These are phyloP conservation scores for Sclerotinia glacialis DNA, from an alignment of 2,329 filamentous ascomycete species.

Conservation along the genomic window DNA sequence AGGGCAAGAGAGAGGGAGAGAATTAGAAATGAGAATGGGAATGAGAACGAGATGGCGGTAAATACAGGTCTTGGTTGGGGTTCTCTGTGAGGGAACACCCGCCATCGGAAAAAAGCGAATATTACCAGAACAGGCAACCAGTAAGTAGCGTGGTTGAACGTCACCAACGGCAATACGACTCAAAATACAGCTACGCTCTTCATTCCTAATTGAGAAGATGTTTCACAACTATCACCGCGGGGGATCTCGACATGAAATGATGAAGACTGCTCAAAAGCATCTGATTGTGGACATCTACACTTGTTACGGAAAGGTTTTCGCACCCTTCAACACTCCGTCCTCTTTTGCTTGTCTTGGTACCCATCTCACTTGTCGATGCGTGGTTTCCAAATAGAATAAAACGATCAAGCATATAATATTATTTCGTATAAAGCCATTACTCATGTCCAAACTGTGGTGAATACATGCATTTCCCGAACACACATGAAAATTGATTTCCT, in stretches of 20 bases:
- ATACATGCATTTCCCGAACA: not conserved
- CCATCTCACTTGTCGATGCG: too few species aligned
- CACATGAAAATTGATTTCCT: not conserved
- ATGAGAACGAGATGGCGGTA: too few species aligned
- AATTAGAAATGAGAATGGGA: too few species aligned
- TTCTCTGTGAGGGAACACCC: not conserved
- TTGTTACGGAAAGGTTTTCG: not conserved
- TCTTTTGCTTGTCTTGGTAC: not conserved
- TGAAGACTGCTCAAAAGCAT: not conserved
- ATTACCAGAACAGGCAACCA: not conserved
- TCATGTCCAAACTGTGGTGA: too few species aligned
- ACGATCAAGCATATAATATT: too few species aligned
- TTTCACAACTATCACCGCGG: not conserved
- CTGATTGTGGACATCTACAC: not conserved
- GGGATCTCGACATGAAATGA: not conserved
- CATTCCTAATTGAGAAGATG: not conserved
- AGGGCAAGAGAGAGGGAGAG: too few species aligned
- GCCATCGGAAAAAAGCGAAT: not conserved
- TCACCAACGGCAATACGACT: not conserved
- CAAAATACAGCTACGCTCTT: not conserved
- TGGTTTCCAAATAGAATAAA: not conserved
- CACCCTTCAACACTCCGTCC: not conserved
- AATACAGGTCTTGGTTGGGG: too few species aligned
- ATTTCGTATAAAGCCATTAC: not conserved
- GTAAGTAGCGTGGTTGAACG: not conserved